Evolutionary conservation across 768 basidiomycete species (phyloP).

Genomic region (Mrakia hoshinonis): DNA sequence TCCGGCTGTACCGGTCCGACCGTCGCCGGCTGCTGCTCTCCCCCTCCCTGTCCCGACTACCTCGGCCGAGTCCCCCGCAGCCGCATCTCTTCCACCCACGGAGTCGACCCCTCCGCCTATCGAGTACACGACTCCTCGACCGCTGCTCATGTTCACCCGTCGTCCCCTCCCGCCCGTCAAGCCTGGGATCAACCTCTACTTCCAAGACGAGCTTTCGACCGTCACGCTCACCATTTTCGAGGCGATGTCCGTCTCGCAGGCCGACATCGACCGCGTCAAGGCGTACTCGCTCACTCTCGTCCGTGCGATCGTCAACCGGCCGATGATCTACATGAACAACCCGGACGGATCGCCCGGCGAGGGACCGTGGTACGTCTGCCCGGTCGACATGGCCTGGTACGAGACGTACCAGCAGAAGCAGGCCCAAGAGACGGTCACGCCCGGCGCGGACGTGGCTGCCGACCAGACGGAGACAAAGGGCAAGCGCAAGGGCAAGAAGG

Average conservation of each 20-base stretch:
- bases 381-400: neutral
- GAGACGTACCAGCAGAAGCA: neutral
- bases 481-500: neutral
- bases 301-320: conserved; percentile 14
- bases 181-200: conserved; percentile 6
- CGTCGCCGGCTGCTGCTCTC: neutral
- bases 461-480: neutral
- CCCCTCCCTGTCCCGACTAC: neutral
- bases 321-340: neutral
- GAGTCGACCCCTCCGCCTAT: neutral
- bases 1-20: conserved; percentile 8
- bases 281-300: conserved; percentile 14
- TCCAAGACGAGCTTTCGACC: neutral
- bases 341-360: neutral
- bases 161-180: conserved; percentile 8
- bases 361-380: conserved; percentile 3
- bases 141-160: conserved; percentile 18
- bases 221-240: conserved; percentile 9
- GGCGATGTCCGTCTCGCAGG: neutral
- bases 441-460: neutral
- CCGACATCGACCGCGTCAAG: conserved; percentile 14
- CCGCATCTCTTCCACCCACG: neutral
- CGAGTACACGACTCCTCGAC: conserved; percentile 10
- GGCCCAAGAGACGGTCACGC: neutral
- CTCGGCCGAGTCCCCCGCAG: neutral